Base-by-base conservation (phyloP, 164 flowering plant genomes). In the Vitis labrusca region DNA sequence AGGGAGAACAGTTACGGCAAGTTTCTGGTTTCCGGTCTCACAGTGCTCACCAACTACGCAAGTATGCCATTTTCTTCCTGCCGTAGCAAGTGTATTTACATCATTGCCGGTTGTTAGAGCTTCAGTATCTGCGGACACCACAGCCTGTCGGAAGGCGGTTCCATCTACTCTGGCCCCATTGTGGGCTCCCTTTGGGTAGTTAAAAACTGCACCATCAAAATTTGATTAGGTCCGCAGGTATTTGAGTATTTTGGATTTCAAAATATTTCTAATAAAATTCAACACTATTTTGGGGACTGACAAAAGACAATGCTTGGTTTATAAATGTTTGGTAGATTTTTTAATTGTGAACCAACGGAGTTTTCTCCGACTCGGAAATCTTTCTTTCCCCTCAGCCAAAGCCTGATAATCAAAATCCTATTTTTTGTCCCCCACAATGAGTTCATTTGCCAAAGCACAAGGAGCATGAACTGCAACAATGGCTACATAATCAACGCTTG, bases 11-110 rank as follows among this genome's bases (percentile, higher is more conserved):
- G 27, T 27, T 5, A 67, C 37, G 54, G n/a, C 23, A 10, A 71
- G 60, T 32, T 63, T 71, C 48, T 63, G 67, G 68, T 37, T 27
- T 6, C 56, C 56, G n/a, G 1, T 11, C 15, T 14, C 30, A 29
- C 74, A 71, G 47, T 71, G 74, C 48, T 64, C 5, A 3, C 57
- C 64, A 14, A 72, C 64, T 11, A 64, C 59, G 32, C 69, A 65
- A 49, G 59, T 49, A 58, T 65, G 65, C 70, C 74, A 57, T 58
- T 72, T 65, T 59, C 59, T 58, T 2, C 74, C 70, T 5, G 69
- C 55, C 1, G 64, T 59, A 10, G 69, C 59, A 7, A 72, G 65
- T 9, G 50, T 49, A 52, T 65, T 59, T n/a, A 16, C 37, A 29
- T 72, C 74, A 44, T 72, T 29, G 1, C 74, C 69, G 8, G 64